These are phyloP conservation scores for Rhodotorula sp. DNA, from an alignment of 1,284 basidiomycete species.

Conservation along the genomic window DNA sequence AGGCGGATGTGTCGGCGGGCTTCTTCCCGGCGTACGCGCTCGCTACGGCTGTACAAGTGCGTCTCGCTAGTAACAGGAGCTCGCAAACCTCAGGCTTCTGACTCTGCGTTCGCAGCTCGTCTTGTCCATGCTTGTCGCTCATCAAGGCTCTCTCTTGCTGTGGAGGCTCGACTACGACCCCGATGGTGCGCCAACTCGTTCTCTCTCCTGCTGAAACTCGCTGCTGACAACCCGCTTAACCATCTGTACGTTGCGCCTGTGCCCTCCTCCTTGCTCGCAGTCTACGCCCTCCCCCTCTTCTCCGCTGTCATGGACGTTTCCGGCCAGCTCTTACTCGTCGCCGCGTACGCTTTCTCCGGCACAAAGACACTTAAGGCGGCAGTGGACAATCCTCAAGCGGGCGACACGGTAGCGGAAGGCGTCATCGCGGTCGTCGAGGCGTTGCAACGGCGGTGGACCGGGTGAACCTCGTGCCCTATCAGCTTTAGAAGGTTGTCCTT, in stretches of 20 bases:
- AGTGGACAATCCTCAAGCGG: neutral
- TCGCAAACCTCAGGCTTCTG: neutral
- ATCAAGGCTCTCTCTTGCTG: conserved; percentile 65
- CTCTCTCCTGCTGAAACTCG: conserved; percentile 5
- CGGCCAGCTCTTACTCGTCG: conserved; percentile 74
- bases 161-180: conserved; percentile 84
- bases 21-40: conserved; percentile 64
- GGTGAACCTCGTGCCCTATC: too few species aligned
- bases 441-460: too few species aligned
- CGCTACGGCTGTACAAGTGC: conserved; percentile 68
- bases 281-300: conserved; percentile 88
- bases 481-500: too few species aligned
- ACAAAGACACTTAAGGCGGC: neutral
- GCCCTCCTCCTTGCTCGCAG: conserved; percentile 46
- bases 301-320: conserved; percentile 85
- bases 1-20: conserved; percentile 67
- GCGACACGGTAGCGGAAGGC: too few species aligned
- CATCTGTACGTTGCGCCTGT: neutral
- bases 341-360: conserved; percentile 47
- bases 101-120: conserved; percentile 4
- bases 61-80: conserved; percentile 45
- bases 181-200: conserved; percentile 52
- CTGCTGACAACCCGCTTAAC: neutral
- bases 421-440: neutral
- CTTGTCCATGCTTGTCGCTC: conserved; percentile 19